Conservation (phyloP, 2,329 filamentous ascomycete genomes). For the Botryotinia globosa region DNA sequence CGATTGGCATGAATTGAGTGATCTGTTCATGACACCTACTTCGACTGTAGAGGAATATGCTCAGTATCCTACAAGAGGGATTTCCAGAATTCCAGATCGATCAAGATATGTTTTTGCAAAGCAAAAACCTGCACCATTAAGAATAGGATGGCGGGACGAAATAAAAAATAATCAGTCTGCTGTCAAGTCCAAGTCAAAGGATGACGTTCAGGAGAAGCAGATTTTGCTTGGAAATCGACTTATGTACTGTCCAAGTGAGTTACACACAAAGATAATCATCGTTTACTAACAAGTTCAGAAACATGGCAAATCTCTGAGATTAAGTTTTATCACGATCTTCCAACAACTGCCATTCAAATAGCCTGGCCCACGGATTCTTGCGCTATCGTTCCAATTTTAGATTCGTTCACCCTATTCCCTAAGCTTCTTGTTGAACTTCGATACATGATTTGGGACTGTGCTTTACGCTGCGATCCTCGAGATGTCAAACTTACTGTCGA, state of each 20-base stretch:
- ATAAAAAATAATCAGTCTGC: background rate
- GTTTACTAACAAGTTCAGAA: background rate
- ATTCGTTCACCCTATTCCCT: background rate
- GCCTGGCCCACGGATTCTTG: background rate
- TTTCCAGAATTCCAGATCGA: background rate
- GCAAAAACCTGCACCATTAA: background rate
- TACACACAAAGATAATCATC: background rate
- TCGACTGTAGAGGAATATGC: background rate
- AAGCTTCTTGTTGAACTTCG: background rate
- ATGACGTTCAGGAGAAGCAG: background rate
- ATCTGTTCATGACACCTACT: background rate
- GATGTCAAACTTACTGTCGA: background rate
- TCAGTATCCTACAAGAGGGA: background rate
- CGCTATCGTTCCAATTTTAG: background rate
- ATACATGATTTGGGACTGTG: background rate
- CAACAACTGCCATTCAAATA: background rate
- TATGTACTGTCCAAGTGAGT: background rate
- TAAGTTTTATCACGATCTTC: slow-evolving; percentile 1
- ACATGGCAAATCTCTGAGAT: background rate
- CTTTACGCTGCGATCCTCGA: background rate
- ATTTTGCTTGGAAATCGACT: background rate
- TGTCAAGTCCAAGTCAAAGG: background rate
- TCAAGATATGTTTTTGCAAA: background rate
- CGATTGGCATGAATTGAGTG: background rate
- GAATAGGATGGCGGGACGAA: background rate